Evolutionary conservation across 1,284 basidiomycete species (phyloP).

Genomic region (Puccinia horiana): DNA sequence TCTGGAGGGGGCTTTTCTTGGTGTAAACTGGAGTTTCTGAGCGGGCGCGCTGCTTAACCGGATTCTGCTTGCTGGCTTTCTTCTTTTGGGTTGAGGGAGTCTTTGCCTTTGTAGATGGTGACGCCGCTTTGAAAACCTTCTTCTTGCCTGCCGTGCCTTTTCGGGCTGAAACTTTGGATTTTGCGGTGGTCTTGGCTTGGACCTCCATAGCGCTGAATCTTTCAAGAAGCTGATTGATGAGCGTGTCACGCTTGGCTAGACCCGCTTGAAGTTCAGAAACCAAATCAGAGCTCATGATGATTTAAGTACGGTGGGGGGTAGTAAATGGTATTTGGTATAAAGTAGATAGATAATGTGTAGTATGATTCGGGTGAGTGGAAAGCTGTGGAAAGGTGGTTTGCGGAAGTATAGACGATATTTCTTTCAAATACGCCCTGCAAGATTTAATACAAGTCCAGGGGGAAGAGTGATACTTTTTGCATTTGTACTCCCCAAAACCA

Average conservation of each 20-base stretch:
- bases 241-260: not conserved
- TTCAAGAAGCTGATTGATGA: not conserved
- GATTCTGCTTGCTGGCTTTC: not conserved
- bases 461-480: too few species aligned
- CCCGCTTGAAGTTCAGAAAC: not conserved
- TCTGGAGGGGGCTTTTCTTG: constrained; percentile 24
- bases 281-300: not conserved
- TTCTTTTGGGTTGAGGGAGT: not conserved
- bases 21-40: not conserved
- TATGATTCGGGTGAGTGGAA: too few species aligned
- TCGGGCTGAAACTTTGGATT: not conserved
- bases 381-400: too few species aligned
- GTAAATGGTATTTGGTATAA: too few species aligned
- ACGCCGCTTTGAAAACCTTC: not conserved
- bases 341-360: too few species aligned
- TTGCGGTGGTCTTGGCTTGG: not conserved
- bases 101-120: not conserved
- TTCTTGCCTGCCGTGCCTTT: not conserved
- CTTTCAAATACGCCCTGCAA: too few species aligned
- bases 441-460: too few species aligned
- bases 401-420: too few species aligned
- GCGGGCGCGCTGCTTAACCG: not conserved
- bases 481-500: too few species aligned
- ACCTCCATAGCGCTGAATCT: not conserved
- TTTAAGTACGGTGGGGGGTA: too few species aligned